Conservation (phyloP, 306 rosid genomes). For the Luffa acutangula region DNA sequence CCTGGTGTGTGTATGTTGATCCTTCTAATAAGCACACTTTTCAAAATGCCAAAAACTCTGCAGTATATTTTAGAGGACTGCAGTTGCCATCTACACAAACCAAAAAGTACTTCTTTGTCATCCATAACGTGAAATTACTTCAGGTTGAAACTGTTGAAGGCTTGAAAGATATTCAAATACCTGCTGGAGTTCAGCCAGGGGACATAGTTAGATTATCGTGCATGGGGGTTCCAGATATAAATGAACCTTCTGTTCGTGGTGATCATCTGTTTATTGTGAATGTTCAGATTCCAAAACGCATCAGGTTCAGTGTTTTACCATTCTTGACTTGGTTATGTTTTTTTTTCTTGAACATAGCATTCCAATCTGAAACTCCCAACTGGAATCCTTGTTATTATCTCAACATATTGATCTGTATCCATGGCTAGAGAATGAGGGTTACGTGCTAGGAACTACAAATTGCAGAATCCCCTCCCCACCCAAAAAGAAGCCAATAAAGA, state of each 20-base stretch:
- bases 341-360: neutral
- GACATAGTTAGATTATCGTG: conserved; percentile 50
- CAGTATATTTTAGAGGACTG: neutral
- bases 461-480: neutral
- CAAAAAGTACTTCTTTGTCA: conserved; percentile 5
- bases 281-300: conserved; percentile 65
- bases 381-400: neutral
- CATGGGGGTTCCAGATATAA: conserved; percentile 78
- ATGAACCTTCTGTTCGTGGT: conserved; percentile 68
- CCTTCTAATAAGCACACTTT: neutral
- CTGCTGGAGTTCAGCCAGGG: conserved; percentile 86
- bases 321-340: neutral
- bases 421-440: neutral
- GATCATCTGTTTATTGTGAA: conserved; percentile 77
- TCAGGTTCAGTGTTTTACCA: conserved; percentile 41
- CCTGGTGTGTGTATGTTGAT: neutral
- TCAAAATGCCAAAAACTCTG: neutral
- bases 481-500: neutral
- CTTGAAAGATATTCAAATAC: conserved; percentile 57
- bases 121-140: conserved; percentile 9
- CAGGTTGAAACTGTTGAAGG: conserved; percentile 97
- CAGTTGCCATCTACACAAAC: neutral
- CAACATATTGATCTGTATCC: neutral
- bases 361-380: neutral
- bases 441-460: neutral